These are phyloP conservation scores for Ophiostoma pallidulum DNA, from an alignment of 2,329 filamentous ascomycete species.

Conservation along the genomic window DNA sequence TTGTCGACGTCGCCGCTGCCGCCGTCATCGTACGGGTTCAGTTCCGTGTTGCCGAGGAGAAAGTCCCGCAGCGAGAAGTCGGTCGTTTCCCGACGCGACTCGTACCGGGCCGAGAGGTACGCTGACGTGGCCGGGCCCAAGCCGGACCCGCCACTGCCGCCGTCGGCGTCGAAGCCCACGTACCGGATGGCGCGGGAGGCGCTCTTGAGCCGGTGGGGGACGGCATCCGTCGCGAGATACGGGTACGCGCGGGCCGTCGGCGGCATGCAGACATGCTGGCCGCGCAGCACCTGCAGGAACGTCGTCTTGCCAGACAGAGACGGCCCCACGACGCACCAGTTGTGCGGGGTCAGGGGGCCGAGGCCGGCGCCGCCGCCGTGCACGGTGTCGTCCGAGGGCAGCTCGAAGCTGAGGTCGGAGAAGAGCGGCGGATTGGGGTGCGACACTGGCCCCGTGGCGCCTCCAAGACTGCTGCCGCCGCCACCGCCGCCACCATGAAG, in stretches of 20 bases:
- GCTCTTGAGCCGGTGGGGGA: conserved; percentile 45
- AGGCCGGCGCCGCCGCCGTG: conserved; percentile 25
- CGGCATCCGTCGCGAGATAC: conserved; percentile 56
- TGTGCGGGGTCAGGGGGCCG: conserved; percentile 32
- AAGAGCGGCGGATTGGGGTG: conserved; percentile 63
- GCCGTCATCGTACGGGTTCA: conserved; percentile 57
- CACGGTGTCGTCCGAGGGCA: conserved; percentile 39
- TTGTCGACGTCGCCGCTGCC: conserved; percentile 30
- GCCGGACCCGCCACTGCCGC: conserved; percentile 24
- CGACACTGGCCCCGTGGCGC: conserved; percentile 22
- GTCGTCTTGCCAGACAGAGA: conserved; percentile 72
- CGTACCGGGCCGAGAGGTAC: conserved; percentile 84
- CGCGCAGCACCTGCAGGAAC: conserved; percentile 69
- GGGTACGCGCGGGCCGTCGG: conserved; percentile 70
- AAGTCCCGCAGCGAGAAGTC: conserved; percentile 82
- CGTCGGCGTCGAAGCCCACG: conserved; percentile 78
- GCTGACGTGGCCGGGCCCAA: conserved; percentile 54
- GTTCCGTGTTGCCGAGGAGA: conserved; percentile 67
- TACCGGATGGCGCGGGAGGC: conserved; percentile 68
- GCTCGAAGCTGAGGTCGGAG: conserved; percentile 55
- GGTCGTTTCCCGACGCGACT: conserved; percentile 74
- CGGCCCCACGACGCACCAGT: conserved; percentile 80
- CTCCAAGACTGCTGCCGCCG: conserved; percentile 19
- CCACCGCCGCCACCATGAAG: neutral
- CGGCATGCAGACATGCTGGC: conserved; percentile 65